Evolutionary conservation across 768 basidiomycete genomes (phyloP), one percentile per base, ranked within the genome.

Genomic region (Bullera alba): DNA sequence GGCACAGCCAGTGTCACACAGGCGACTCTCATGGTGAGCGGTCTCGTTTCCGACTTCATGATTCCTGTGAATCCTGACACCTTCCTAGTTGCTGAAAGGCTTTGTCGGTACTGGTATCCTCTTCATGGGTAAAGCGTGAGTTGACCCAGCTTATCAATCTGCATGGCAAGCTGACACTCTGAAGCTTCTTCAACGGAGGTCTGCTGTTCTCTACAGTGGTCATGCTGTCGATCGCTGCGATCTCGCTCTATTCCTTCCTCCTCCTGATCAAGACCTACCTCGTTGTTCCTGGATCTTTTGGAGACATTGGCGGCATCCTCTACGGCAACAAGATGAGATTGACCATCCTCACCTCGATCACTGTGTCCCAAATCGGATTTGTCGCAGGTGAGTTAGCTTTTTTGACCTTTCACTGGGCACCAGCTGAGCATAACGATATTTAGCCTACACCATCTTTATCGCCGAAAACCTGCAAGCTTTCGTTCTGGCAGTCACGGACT

Each of bases 41-140:
- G 35, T 23, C 21, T 15, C 2, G 44, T 25, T 22, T 56, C 14
- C 39, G 22, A 5, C 25, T 21, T 3, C 19, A 10, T 8, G 10
- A 35, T 46, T 42, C 12, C 32, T 42, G 10, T 12, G 16, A 3
- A 14, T 10, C 32, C 52, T 57, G 36, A 45, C 27, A 28, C n/a
- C 26, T 16, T 34, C 32, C 10, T 59, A 92, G 88, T 74, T 97
- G 48, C 75, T 95, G 51, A 96, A 96, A 74, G 82, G 86, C 1
- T 97, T 97, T 62, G 83, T 97, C 41, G 93, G 93, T 19, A 96
- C 93, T 14, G 93, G 93, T 15, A 85, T 99, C 8, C 71, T 99
- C 29, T 97, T 99, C 76, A 79, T 99, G 23, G 95, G 90, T 45
- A 93, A 88, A 75, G 95, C 83, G 85, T 90, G 71, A 63, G 86